These are phyloP conservation scores for Paramarasmius palmivorus DNA, from an alignment of 1,284 basidiomycete genomes.

Conservation along the genomic window DNA sequence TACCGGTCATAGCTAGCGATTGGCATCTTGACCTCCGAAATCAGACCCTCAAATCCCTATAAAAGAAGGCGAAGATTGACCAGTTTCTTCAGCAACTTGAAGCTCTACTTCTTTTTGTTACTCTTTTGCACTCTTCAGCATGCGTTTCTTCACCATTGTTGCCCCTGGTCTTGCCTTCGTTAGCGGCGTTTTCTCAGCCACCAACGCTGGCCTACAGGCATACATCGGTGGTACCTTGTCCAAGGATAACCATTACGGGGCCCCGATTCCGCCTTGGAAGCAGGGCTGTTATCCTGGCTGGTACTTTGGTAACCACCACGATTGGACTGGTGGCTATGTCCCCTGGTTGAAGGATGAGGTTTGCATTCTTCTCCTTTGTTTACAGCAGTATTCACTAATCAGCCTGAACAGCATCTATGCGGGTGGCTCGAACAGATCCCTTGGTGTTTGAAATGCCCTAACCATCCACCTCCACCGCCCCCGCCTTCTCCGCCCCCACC, in stretches of 20 bases:
- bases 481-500: too few species aligned
- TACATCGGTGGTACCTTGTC: constrained; percentile 28
- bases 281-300: constrained; percentile 36
- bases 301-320: constrained; percentile 35
- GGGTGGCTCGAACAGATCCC: constrained; percentile 32
- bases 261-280: constrained; percentile 39
- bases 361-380: constrained; percentile 10
- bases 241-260: constrained; percentile 32
- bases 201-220: too few species aligned
- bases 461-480: constrained; percentile 5
- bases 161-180: too few species aligned
- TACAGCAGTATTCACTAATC: neutral
- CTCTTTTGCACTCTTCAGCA: too few species aligned
- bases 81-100: too few species aligned
- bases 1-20: too few species aligned
- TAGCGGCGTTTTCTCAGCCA: too few species aligned
- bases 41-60: too few species aligned
- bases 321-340: constrained; percentile 23
- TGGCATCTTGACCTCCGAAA: too few species aligned
- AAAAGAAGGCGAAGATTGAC: too few species aligned
- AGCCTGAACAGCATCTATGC: constrained; percentile 34
- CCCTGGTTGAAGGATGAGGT: constrained; percentile 32
- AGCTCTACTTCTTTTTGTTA: too few species aligned
- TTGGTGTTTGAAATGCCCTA: constrained; percentile 35
- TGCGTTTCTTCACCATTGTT: too few species aligned